Conservation (phyloP, 2,329 filamentous ascomycete species). For the Chaetomiaceae sp. region DNA sequence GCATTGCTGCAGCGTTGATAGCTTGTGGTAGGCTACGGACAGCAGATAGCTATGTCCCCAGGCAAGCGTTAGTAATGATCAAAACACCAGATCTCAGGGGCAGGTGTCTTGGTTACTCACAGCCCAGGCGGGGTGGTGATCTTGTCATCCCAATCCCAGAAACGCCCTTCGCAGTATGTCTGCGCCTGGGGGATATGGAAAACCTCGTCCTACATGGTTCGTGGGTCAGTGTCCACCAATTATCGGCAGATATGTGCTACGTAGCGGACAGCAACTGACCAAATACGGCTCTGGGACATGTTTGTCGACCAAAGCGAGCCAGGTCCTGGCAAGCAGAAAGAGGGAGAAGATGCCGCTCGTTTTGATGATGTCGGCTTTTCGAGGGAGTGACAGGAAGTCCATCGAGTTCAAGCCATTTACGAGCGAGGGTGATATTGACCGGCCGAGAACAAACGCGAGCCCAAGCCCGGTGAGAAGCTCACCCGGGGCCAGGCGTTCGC, state of each 20-base stretch:
- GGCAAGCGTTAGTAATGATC: slow-evolving; percentile 12
- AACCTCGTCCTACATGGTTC: slow-evolving; percentile 84
- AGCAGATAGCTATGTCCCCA: slow-evolving; percentile 39
- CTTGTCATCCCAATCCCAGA: slow-evolving; percentile 84
- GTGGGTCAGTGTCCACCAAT: too few species aligned
- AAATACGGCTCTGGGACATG: slow-evolving; percentile 49
- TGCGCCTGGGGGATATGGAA: slow-evolving; percentile 91
- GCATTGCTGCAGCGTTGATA: slow-evolving; percentile 30
- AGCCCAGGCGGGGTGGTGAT: slow-evolving; percentile 94
- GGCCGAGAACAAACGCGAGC: slow-evolving; percentile 4
- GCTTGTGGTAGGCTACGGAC: slow-evolving; percentile 35
- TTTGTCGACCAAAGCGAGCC: slow-evolving; percentile 35
- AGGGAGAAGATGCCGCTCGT: slow-evolving; percentile 19
- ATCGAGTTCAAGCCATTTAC: background rate
- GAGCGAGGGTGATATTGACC: background rate
- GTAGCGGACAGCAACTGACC: too few species aligned
- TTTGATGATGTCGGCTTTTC: background rate
- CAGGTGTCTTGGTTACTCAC: slow-evolving; percentile 43
- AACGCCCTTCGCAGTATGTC: slow-evolving; percentile 71
- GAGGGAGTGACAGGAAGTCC: background rate
- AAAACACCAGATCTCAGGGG: slow-evolving; percentile 19
- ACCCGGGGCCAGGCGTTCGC: background rate
- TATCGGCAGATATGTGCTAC: too few species aligned
- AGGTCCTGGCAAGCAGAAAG: slow-evolving; percentile 29
- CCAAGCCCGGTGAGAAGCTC: slow-evolving; percentile 18